Conservation (phyloP, 192 early-diverging fungal species). For the Coemansia sp. region DNA sequence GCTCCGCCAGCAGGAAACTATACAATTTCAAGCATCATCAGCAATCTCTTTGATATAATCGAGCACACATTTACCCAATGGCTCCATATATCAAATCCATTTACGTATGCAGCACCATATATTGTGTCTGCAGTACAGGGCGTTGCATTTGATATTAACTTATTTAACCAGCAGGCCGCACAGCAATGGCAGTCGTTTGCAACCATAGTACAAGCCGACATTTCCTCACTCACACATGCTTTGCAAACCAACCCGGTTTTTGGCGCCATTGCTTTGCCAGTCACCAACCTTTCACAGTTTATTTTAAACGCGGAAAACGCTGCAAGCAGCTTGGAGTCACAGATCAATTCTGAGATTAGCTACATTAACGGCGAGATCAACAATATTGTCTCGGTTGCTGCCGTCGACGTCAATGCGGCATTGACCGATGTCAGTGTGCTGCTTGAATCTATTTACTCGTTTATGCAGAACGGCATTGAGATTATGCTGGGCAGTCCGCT, state of each 20-base stretch:
- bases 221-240: slow-evolving; percentile 7
- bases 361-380: slow-evolving; percentile 11
- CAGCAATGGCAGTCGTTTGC: slow-evolving; percentile 3
- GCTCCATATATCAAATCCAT: background rate
- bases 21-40: background rate
- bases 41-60: background rate
- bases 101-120: slow-evolving; percentile 2
- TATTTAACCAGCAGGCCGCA: slow-evolving; percentile 13
- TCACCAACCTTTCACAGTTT: slow-evolving; percentile 37
- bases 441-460: slow-evolving; percentile 27
- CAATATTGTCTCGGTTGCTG: slow-evolving; percentile 15
- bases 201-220: slow-evolving; percentile 4
- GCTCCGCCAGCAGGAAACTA: too few species aligned
- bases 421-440: slow-evolving; percentile 10
- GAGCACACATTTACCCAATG: background rate
- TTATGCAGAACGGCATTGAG: slow-evolving; percentile 27
- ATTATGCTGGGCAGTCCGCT: slow-evolving; percentile 32
- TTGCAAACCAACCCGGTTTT: slow-evolving; percentile 25
- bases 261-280: slow-evolving; percentile 20
- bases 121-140: slow-evolving; percentile 5
- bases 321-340: slow-evolving; percentile 15
- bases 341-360: slow-evolving; percentile 17
- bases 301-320: slow-evolving; percentile 12
- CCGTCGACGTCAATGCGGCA: slow-evolving; percentile 13
- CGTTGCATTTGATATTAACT: slow-evolving; percentile 3